These are phyloP conservation scores for Calycina herbarum DNA, from an alignment of 2,329 filamentous ascomycete species.

Conservation along the genomic window DNA sequence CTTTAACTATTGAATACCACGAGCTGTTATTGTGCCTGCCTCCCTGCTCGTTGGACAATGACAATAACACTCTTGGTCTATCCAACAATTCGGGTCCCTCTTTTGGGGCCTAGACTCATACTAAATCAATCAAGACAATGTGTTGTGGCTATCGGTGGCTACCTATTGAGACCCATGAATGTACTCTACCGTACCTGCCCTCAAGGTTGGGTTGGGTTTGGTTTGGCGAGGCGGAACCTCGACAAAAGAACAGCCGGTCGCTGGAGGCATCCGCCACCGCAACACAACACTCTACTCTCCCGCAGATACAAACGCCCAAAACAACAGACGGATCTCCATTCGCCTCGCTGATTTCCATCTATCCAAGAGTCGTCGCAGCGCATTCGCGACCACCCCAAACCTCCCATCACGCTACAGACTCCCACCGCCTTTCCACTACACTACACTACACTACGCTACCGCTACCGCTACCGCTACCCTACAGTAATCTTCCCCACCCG, in stretches of 20 bases:
- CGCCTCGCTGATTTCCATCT: not conserved
- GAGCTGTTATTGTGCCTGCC: too few relatives aligned
- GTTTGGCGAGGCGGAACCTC: not conserved
- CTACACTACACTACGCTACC: not conserved
- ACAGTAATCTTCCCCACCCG: conserved; percentile 10
- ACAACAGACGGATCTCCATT: not conserved
- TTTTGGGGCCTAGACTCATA: too few relatives aligned
- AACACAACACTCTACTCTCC: not conserved
- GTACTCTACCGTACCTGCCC: not conserved
- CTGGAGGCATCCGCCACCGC: not conserved
- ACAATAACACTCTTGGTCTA: too few relatives aligned
- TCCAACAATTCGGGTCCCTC: too few relatives aligned
- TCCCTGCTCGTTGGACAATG: too few relatives aligned
- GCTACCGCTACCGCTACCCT: not conserved
- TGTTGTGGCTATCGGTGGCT: too few relatives aligned
- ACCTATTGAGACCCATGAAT: not conserved
- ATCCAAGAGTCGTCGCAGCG: not conserved
- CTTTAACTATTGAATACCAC: too few relatives aligned
- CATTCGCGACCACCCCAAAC: not conserved
- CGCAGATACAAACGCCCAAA: not conserved
- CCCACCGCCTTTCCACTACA: not conserved
- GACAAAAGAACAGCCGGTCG: not conserved
- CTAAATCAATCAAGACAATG: too few relatives aligned
- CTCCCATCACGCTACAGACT: not conserved
- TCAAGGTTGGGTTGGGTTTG: not conserved